Base-by-base conservation (phyloP, 2,329 filamentous ascomycete genomes). In the Elsinoe fawcettii region DNA sequence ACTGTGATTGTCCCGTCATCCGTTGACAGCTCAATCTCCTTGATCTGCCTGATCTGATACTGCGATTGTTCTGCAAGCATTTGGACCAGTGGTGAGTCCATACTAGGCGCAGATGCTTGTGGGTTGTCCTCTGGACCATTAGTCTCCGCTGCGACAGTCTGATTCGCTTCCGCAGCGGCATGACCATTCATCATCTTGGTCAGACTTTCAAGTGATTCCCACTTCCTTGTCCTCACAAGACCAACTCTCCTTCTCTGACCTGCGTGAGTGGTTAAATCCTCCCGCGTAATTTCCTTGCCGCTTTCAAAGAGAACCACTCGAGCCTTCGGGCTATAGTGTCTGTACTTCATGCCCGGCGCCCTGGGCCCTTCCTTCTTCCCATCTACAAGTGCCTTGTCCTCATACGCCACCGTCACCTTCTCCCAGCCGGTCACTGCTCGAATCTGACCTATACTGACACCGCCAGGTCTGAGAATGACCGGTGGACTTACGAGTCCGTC, bases 321-420 rank as follows among this genome's bases (percentile, higher is more conserved):
- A 1, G 93, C 95, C 70, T 85, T 88, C 1, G 93, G 93, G 43
- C 91, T 95, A 67, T 99, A 99, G 70, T 99, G 93, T 68, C 93
- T 89, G 70, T 99, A 99, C 73, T 99, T 99, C 93, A 99, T 99
- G 1, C 93, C 93, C 0, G 93, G 93, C 0, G 93, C 93, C 58
- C 89, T 80, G 0, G 93, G 93, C 8, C 54, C 43, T 44, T 55
- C 36, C 22, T 71, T 75, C 53, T 80, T 82, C 4, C 81, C 85
- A 41, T 60, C 53, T 18, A 81, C 77, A 65, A 89, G 82, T 14
- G 83, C 82, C 58, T 80, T 79, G 65, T 96, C 90, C 66, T 86
- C 84, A 71, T 96, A 97, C 9, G 82, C 92, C 59, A 86, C 83
- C 60, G 80, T 77, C 1, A 90, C 88, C 37, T 81, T 74, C 68